Conservation (phyloP, 176 grass and related monocot genomes). For the Poa pratensis region DNA sequence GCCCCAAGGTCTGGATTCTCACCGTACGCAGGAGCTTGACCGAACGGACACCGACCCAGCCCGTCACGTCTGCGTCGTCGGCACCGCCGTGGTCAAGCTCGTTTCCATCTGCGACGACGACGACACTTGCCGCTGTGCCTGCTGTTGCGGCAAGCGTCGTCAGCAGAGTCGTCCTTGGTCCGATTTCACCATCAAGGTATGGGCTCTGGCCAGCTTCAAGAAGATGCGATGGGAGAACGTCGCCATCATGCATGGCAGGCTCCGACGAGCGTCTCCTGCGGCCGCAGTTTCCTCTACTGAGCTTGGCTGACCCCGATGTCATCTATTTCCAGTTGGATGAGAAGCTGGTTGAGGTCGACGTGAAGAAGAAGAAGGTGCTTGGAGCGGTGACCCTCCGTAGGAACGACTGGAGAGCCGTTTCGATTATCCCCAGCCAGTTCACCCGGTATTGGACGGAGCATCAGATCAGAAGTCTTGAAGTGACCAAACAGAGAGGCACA, state of each 20-base stretch:
- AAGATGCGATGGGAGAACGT: not conserved
- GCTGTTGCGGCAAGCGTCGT: too few species aligned
- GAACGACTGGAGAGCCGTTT: too few species aligned
- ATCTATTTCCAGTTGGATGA: not conserved
- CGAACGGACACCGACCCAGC: not conserved
- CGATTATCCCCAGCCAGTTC: not conserved
- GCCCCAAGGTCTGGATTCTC: not conserved
- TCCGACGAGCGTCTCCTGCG: not conserved
- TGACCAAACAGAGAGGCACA: too few species aligned
- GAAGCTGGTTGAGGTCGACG: conserved; percentile 11
- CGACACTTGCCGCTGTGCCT: too few species aligned
- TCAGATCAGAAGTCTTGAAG: not conserved
- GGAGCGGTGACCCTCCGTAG: not conserved
- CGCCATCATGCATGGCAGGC: not conserved
- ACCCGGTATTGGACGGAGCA: not conserved
- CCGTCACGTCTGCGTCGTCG: not conserved
- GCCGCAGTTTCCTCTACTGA: not conserved
- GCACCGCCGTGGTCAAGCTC: not conserved
- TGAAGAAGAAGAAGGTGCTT: conserved; percentile 5
- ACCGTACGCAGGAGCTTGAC: not conserved
- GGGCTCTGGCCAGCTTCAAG: not conserved
- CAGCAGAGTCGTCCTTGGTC: not conserved
- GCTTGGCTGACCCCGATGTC: conserved; percentile 17
- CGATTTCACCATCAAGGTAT: not conserved
- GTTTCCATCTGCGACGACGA: not conserved